These are phyloP conservation scores for Leishmania tarentolae DNA, from an alignment of 208 protist species.

Conservation along the genomic window DNA sequence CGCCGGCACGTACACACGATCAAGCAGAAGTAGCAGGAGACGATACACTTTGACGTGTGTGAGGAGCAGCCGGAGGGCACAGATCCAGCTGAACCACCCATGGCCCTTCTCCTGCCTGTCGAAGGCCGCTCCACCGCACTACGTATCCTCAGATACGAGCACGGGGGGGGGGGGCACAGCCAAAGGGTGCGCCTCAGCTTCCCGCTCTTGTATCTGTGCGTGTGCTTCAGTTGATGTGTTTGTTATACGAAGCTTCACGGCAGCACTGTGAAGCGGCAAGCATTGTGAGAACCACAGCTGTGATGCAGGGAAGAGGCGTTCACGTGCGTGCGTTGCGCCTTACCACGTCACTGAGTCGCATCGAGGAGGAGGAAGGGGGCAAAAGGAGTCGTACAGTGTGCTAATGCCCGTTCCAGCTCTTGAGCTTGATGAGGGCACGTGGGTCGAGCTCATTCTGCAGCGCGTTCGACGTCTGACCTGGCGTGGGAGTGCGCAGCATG, in stretches of 20 bases:
- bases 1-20: background rate
- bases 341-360: background rate
- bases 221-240: background rate
- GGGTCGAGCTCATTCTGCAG: conserved; percentile 85
- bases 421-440: conserved; percentile 54
- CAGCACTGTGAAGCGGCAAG: background rate
- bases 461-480: conserved; percentile 73
- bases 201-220: background rate
- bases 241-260: background rate
- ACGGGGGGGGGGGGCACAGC: background rate
- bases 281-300: background rate
- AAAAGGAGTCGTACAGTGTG: background rate
- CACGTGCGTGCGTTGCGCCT: background rate
- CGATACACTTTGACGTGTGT: background rate
- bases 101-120: background rate
- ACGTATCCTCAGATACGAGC: background rate
- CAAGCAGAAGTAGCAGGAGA: background rate
- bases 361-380: background rate
- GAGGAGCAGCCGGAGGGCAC: background rate
- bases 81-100: background rate
- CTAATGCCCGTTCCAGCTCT: conserved; percentile 80
- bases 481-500: conserved; percentile 78
- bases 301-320: background rate
- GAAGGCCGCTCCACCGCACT: background rate
- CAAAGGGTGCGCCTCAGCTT: background rate